A percentile compares a stretch with the other conserved stretches of the same genome.
phyloP scores from a whole-genome alignment of 805 yeast species.

The Ogataea paraovalis region DNA sequence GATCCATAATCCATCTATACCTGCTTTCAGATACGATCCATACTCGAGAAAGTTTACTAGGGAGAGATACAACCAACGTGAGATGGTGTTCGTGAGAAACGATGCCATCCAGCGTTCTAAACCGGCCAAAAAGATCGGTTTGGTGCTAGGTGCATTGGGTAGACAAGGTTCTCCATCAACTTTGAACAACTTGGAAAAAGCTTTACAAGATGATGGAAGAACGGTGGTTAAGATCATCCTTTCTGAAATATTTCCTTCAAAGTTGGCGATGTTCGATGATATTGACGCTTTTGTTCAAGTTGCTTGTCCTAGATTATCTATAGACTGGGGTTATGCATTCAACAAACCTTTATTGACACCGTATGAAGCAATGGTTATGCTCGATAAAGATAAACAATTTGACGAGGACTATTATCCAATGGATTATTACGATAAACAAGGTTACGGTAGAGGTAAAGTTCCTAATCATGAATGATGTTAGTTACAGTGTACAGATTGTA shows the following conservation, averaged over 20 bases:
- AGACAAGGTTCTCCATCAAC: conserved; percentile 90
- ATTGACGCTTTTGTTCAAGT: conserved; percentile 95
- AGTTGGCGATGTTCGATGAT: conserved; percentile 86
- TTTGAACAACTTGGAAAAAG: conserved; percentile 57
- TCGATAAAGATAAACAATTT: conserved; percentile 70
- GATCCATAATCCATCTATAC: conserved; percentile 93
- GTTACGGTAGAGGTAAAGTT: conserved; percentile 82
- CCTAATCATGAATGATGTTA: conserved; percentile 49
- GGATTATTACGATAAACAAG: conserved; percentile 90
- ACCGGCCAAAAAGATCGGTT: conserved; percentile 64
- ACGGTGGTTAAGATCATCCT: conserved; percentile 76
- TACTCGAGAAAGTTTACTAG: conserved; percentile 86
- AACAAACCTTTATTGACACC: conserved; percentile 90
- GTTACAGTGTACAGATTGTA: conserved; percentile 1
- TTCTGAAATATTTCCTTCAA: conserved; percentile 91
- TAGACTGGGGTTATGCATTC: conserved; percentile 99
- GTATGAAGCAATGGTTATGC: conserved; percentile 89
- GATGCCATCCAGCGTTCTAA: conserved; percentile 68
- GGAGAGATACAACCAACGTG: conserved; percentile 83
- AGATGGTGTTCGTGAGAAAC: conserved; percentile 68
- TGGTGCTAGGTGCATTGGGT: conserved; percentile 90
- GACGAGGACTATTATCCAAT: conserved; percentile 72
- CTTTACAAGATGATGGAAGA: conserved; percentile 51
- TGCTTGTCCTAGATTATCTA: conserved; percentile 93
- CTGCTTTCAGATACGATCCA: conserved; percentile 94